Percentiles rank a stretch among this genome's conserved stretches.
Evolutionary conservation across 805 yeast species (phyloP).

Genomic region (Myxozyma monticola): DNA sequence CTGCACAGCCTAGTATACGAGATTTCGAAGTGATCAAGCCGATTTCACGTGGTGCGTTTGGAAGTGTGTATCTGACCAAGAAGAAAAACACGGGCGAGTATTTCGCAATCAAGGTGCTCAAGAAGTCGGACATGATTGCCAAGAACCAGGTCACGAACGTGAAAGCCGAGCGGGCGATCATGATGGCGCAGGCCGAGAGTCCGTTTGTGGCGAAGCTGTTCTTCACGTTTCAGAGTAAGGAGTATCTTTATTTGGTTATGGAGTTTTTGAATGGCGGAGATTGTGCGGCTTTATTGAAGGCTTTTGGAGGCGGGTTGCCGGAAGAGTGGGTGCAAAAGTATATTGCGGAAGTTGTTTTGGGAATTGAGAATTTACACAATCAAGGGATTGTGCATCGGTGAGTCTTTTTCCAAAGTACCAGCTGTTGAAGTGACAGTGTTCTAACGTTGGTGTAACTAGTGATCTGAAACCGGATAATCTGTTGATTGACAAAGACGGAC

Average conservation of each 20-base stretch:
- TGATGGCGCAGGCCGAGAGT: constrained; percentile 94
- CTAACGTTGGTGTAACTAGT: constrained; percentile 11
- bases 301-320: constrained; percentile 74
- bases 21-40: constrained; percentile 93
- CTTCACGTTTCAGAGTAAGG: constrained; percentile 84
- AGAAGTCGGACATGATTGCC: constrained; percentile 93
- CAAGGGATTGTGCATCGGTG: constrained; percentile 84
- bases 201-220: constrained; percentile 89
- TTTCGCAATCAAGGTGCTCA: constrained; percentile 89
- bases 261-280: constrained; percentile 97
- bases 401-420: neutral
- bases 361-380: constrained; percentile 83
- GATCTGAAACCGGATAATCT: constrained; percentile 95
- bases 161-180: constrained; percentile 91
- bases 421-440: neutral
- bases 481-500: constrained; percentile 82
- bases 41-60: constrained; percentile 96
- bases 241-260: constrained; percentile 89
- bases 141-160: constrained; percentile 96
- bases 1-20: constrained; percentile 66
- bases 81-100: constrained; percentile 88
- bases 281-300: constrained; percentile 78
- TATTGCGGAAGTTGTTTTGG: constrained; percentile 85
- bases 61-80: constrained; percentile 85
- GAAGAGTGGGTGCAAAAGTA: constrained; percentile 80